These are phyloP conservation scores for Coniochaeta hoffmannii DNA, from an alignment of 2,329 filamentous ascomycete genomes.

Conservation along the genomic window DNA sequence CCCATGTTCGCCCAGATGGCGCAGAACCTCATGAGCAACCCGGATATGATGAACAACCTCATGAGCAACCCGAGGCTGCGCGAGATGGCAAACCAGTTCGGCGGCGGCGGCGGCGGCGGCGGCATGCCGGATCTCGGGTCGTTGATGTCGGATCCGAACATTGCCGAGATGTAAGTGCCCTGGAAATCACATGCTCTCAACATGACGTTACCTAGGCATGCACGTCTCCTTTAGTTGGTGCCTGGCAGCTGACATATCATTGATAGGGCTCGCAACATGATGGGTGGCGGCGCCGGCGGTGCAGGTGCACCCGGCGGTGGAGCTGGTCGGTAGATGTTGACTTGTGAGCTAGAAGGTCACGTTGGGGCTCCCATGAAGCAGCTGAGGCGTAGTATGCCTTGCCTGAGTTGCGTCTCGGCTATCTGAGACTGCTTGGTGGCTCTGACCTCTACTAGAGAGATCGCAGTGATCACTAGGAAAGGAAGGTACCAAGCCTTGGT, in stretches of 20 bases:
- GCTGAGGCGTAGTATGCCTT: neutral
- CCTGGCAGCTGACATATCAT: neutral
- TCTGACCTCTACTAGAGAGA: neutral
- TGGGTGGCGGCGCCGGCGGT: neutral
- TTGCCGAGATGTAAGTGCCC: constrained; percentile 80
- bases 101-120: constrained; percentile 60
- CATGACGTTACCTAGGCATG: too few species aligned
- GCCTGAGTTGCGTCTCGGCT: neutral
- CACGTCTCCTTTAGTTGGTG: neutral
- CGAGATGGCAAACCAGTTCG: constrained; percentile 79
- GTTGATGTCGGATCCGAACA: constrained; percentile 86
- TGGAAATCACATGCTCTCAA: too few species aligned
- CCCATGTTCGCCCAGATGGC: constrained; percentile 98
- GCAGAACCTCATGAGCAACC: constrained; percentile 95
- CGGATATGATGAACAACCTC: constrained; percentile 80
- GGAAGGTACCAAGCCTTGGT: neutral
- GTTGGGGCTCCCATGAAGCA: neutral
- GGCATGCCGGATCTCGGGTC: constrained; percentile 83
- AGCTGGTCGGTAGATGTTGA: neutral
- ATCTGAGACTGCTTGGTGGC: neutral
- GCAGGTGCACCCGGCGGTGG: neutral
- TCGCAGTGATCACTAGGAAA: neutral
- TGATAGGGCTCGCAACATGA: constrained; percentile 1
- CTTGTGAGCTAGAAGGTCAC: constrained; percentile 26
- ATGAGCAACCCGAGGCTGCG: constrained; percentile 90